phyloP scores from a whole-genome alignment of 2,329 filamentous ascomycete species.

The Colletotrichum brevisporum region DNA sequence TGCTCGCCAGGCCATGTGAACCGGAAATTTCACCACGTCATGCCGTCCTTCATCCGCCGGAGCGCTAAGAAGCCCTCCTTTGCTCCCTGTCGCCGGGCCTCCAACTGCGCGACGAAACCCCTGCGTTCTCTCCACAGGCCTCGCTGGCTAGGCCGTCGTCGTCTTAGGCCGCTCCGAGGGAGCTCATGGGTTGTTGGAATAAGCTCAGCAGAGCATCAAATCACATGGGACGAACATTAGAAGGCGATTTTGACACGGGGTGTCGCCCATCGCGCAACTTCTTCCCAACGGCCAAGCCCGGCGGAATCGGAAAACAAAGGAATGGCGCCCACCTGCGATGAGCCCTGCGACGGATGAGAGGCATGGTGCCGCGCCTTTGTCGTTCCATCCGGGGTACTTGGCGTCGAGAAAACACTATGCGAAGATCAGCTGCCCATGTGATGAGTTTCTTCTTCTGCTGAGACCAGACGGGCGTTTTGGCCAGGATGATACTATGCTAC shows the following conservation, averaged over 20 bases:
- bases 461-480: slow-evolving; percentile 13
- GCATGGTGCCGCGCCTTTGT: background rate
- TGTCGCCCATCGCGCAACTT: background rate
- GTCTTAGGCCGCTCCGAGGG: background rate
- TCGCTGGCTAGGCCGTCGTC: background rate
- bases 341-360: background rate
- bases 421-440: slow-evolving; percentile 17
- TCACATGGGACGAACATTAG: background rate
- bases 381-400: too few species aligned
- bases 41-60: slow-evolving; percentile 26
- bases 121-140: background rate
- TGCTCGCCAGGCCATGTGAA: slow-evolving; percentile 1
- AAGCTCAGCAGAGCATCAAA: slow-evolving; percentile 3
- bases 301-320: slow-evolving; percentile 11
- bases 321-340: background rate
- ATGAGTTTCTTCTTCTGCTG: slow-evolving; percentile 27
- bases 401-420: background rate
- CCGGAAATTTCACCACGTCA: slow-evolving; percentile 40
- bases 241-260: slow-evolving; percentile 1
- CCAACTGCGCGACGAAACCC: slow-evolving; percentile 5
- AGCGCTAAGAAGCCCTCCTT: slow-evolving; percentile 5
- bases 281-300: background rate
- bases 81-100: slow-evolving; percentile 16
- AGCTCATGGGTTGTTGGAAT: slow-evolving; percentile 5
- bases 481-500: slow-evolving; percentile 1